Base-by-base conservation (phyloP, 106 monocot genomes). In the Dioscorea zingiberensis region DNA sequence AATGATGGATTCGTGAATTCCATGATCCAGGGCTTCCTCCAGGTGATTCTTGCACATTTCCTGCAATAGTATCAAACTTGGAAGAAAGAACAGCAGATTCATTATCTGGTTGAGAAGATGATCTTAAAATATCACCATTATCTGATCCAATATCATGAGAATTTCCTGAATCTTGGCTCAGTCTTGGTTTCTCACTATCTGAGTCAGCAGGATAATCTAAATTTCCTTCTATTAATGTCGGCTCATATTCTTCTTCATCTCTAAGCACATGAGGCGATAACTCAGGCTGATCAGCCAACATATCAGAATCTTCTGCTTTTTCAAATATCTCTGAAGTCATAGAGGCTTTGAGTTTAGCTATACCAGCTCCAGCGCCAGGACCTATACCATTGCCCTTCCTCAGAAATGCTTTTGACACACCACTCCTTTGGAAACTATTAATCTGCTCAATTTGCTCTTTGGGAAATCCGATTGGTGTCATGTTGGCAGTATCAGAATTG, bases 1-100 rank as follows among this genome's bases (percentile, higher is more conserved):
- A 71, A 27, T 80, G 80, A 21, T 83, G 60, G 53, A 44, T 26
- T 21, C 27, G 74, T 21, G 78, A 85, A 53, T 82, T 86, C 85
- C 90, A 87, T 25, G 84, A 83, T 68, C 74, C 69, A 21, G 83
- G 75, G 47, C 80, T 84, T 71, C 78, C 82, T 58, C 59, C 79
- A 48, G 87, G 71, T 71, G 81, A 86, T 27, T 83, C 80, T 22
- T 63, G 83, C 30, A 65, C 46, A 63, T 57, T 76, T 56, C 30
- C 47, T 64, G 60, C 53, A 59, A 61, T 70, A 28, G 22, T n/a
- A 69, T 59, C 56, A 10, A 83, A 70, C 32, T 71, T 78, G 11
- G 79, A 59, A 28, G 69, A 65, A 54, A 45, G 58, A 29, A 66
- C 59, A 60, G 55, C 58, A 16, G 69, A 27, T 54, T 77, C 70